Evolutionary conservation across 1,284 basidiomycete species (phyloP).

Genomic region (Erythrobasidium hasegawianum): DNA sequence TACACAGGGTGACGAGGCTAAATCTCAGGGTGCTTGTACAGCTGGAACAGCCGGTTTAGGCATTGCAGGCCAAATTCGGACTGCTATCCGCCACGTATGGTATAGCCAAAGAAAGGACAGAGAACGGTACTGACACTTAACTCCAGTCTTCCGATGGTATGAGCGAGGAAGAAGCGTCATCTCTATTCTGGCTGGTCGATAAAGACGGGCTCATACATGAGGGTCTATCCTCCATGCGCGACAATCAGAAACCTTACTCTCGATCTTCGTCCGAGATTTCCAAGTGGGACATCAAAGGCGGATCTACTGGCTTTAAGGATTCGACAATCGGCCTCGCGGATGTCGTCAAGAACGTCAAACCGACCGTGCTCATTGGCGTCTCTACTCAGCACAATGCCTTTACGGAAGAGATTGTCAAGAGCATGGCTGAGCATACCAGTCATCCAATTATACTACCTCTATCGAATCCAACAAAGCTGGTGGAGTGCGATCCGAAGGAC

Average conservation of each 20-base stretch:
- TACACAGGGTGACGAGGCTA: neutral
- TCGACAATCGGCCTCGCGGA: conserved; percentile 60
- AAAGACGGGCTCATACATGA: conserved; percentile 6
- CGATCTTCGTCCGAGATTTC: conserved; percentile 50
- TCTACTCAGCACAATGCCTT: conserved; percentile 77
- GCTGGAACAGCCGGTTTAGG: conserved; percentile 64
- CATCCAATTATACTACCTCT: conserved; percentile 71
- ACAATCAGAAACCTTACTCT: conserved; percentile 51
- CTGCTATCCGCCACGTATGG: conserved; percentile 67
- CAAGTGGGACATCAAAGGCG: conserved; percentile 52
- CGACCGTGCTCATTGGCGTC: conserved; percentile 74
- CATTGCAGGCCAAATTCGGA: conserved; percentile 66
- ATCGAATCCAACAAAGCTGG: conserved; percentile 72
- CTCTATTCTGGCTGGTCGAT: conserved; percentile 2
- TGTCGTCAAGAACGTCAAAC: conserved; percentile 63
- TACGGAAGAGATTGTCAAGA: conserved; percentile 62
- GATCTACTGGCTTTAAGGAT: conserved; percentile 51
- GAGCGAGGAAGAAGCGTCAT: conserved; percentile 1
- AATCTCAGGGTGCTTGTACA: neutral
- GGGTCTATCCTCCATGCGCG: conserved; percentile 50
- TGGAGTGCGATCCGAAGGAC: conserved; percentile 63
- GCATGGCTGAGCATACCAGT: conserved; percentile 65
- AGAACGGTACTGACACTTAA: neutral
- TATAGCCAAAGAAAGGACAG: conserved; percentile 22
- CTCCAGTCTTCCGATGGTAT: neutral